Base-by-base conservation (phyloP, 2,329 filamentous ascomycete genomes). In the Penicillium sp. region DNA sequence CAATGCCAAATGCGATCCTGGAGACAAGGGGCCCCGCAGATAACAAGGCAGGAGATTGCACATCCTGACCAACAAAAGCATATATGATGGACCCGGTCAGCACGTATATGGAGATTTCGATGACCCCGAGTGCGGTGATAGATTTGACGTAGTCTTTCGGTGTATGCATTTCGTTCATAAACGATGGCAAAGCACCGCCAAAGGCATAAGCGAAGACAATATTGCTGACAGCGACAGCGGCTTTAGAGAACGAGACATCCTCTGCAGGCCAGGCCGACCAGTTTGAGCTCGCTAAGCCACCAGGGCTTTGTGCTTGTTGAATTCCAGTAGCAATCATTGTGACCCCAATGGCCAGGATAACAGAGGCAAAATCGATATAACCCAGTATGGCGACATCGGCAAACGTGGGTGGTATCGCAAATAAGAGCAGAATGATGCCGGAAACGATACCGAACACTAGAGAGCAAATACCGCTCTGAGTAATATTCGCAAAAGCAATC, bases 281-380 rank as follows among this genome's bases (percentile, higher is more conserved):
- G 38, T 49, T 47, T 7, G 62, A 44, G 6, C 55, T 53, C 38
- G 60, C 58, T 6, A 47, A 35, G 4, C 43, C 44, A 13, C 55
- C 57, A 15, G 43, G 40, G 13, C 52, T 58, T 29, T 42, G 28
- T 13, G 38, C 29, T 12, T 29, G 29, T 8, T 61, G 54, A 13
- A 68, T 54, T 3, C 65, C 64, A 6, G 66, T 66, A 1, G 57
- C 66, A 42, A 68, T 58, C 51, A 69, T 65, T 4, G 63, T 66
- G 37, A 67, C 59, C 2, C 63, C 56, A 20, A 69, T 68, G 2
- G 53, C 53, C 9, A 55, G 23, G 55, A 67, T 50, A 24, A 69
- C 67, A 4, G 65, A 67, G 12, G 47, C 61, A 43, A 69, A 68
- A 44, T 55, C 53, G 8, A 55, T 47, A 12, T 55, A 55, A 9